These are phyloP conservation scores for Termitomyces sp. DNA, from an alignment of 768 basidiomycete species.

Conservation along the genomic window DNA sequence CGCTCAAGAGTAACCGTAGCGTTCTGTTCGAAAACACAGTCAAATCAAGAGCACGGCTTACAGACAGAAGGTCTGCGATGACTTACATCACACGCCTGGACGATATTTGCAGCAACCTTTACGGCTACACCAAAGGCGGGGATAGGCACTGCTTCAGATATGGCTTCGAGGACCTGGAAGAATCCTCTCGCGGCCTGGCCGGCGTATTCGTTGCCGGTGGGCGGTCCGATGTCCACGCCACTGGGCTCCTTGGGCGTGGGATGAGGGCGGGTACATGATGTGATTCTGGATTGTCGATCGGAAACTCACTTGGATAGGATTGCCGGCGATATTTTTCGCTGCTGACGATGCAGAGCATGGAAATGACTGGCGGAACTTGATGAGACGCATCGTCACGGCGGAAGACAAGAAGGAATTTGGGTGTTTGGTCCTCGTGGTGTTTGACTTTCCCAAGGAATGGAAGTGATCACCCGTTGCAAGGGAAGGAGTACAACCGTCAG, in stretches of 20 bases:
- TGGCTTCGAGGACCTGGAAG: neutral
- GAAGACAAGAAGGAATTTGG: neutral
- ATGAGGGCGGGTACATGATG: no score
- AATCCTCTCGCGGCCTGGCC: slow-evolving; percentile 4
- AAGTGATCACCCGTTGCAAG: neutral
- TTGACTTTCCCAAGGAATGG: neutral
- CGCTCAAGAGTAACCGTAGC: neutral
- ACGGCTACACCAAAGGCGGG: slow-evolving; percentile 3
- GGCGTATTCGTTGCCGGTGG: slow-evolving; percentile 6
- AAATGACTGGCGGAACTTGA: neutral
- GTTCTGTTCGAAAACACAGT: no score
- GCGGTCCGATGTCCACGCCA: neutral
- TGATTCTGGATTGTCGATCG: neutral
- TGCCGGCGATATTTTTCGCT: no score
- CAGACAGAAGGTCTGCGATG: no score
- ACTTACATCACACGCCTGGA: slow-evolving; percentile 9
- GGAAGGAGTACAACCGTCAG: neutral
- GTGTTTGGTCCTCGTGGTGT: neutral
- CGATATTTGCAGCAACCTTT: neutral
- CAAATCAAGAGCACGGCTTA: no score
- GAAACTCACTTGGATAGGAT: neutral
- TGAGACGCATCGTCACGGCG: neutral
- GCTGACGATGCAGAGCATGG: no score
- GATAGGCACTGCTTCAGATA: slow-evolving; percentile 6
- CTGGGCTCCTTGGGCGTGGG: neutral